A percentile compares a stretch with the other conserved stretches of the same genome.
Evolutionary conservation across 495 filamentous ascomycete species (phyloP).

Genomic region (Aspergillus carlsbadensis): DNA sequence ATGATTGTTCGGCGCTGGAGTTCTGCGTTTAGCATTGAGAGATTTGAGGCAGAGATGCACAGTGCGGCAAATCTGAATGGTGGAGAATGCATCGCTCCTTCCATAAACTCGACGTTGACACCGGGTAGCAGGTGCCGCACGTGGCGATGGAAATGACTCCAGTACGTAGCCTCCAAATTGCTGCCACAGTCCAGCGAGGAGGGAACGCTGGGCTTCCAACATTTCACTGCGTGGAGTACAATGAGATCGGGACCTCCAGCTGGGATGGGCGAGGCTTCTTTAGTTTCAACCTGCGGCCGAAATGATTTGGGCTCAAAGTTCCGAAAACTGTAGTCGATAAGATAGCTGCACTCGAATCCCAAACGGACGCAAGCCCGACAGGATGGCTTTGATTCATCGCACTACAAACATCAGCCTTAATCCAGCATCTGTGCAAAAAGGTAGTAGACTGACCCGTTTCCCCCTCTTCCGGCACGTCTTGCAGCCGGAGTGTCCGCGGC

Average conservation of each 20-base stretch:
- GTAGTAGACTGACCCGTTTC: constrained; percentile 7
- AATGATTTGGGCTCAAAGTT: background rate
- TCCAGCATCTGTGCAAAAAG: background rate
- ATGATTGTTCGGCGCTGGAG: constrained; percentile 8
- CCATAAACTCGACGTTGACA: background rate
- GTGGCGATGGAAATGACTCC: constrained; percentile 9
- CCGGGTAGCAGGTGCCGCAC: constrained; percentile 12
- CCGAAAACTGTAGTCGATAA: constrained; percentile 8
- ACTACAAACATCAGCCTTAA: background rate
- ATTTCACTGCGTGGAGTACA: no score
- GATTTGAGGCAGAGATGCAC: constrained; percentile 19
- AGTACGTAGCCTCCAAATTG: background rate
- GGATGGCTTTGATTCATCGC: constrained; percentile 15
- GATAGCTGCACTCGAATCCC: constrained; percentile 15
- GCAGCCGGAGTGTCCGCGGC: constrained; percentile 12
- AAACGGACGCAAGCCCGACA: constrained; percentile 15
- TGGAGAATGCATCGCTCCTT: background rate
- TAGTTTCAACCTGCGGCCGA: background rate
- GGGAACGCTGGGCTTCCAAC: background rate
- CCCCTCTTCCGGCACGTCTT: constrained; percentile 13
- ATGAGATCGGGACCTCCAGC: no score
- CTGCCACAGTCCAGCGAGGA: background rate
- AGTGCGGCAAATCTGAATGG: constrained; percentile 3
- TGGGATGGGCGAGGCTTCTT: background rate
- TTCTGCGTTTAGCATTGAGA: constrained; percentile 18